Base-by-base conservation (phyloP, 2,329 filamentous ascomycete species). In the Colletotrichum magnum region DNA sequence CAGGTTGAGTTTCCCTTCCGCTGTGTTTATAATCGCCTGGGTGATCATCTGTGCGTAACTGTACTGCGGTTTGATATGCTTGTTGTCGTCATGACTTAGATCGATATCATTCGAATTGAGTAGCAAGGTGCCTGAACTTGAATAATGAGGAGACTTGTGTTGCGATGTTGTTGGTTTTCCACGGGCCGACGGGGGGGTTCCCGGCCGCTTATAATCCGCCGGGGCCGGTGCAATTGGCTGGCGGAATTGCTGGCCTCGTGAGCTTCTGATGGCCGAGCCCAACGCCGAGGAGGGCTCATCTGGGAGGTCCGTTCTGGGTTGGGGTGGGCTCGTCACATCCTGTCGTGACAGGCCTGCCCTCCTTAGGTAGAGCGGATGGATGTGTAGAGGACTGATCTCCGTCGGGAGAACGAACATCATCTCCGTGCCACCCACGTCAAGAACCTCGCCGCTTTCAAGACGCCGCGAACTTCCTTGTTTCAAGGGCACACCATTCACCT, bases 331-430 rank as follows among this genome's bases (percentile, higher is more conserved):
- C 15, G 66, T 59, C 12, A 59, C 24, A 10, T 71, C 65, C 21
- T 62, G 69, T 13, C 63, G 66, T 56, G 81, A 78, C 39, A 90
- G 82, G 28, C 89, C 87, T 39, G 92, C 91, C 53, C 93, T 90
- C 73, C 93, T 88, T 16, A 93, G 87, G 76, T 92, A 94, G 75
- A 83, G 88, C 24, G 87, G 87, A 76, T 93, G 89, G 69, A 97
- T 90, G 54, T 88, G 85, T 28, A 94, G 86, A 26, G 89, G 88
- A 64, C 84, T 85, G 53, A 89, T 85, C 73, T 93, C 91, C 26
- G 89, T 90, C 0, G 96, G 95, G n/a, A 97, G 89, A 56, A 98
- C 94, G 80, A 99, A 99, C 86, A 98, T 95, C 96, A 99, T 99
- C 83, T 99, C 95, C 1, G 96, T 93, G 61, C 93, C 93, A 74